Percentiles rank a stretch among this genome's conserved stretches.
Evolutionary conservation across 768 basidiomycete species (phyloP).

Genomic region (Rhizopogon salebrosus): DNA sequence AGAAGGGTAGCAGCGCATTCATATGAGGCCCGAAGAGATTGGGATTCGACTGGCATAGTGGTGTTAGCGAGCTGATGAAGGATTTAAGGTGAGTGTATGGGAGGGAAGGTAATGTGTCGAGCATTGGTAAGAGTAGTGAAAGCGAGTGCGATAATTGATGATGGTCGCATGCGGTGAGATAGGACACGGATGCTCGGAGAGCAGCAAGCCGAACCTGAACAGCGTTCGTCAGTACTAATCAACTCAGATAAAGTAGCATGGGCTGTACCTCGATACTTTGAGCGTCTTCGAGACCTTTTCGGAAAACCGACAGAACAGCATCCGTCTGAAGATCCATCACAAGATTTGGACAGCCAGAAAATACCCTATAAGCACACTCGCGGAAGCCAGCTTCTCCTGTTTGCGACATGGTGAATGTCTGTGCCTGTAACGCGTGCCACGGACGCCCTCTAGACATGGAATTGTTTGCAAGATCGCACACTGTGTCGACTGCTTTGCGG

Average conservation of each 20-base stretch:
- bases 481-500: constrained; percentile 68
- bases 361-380: constrained; percentile 66
- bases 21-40: constrained; percentile 73
- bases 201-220: constrained; percentile 68
- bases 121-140: constrained; percentile 63
- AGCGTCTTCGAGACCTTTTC: constrained; percentile 61
- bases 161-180: constrained; percentile 57
- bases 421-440: constrained; percentile 77
- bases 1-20: constrained; percentile 58
- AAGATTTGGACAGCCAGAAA: constrained; percentile 69
- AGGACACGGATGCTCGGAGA: constrained; percentile 63
- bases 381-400: constrained; percentile 31
- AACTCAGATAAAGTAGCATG: background rate
- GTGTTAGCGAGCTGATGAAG: constrained; percentile 66
- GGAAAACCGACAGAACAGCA: constrained; percentile 60
- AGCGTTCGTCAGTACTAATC: background rate
- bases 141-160: constrained; percentile 57
- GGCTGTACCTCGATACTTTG: constrained; percentile 57
- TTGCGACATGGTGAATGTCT: constrained; percentile 59
- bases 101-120: constrained; percentile 65
- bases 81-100: constrained; percentile 49
- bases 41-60: constrained; percentile 63
- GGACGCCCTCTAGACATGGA: constrained; percentile 71
- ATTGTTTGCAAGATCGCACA: constrained; percentile 71
- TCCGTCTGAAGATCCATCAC: constrained; percentile 74